Base-by-base conservation (phyloP, 2,329 filamentous ascomycete genomes). In the Xylariaceae sp. region DNA sequence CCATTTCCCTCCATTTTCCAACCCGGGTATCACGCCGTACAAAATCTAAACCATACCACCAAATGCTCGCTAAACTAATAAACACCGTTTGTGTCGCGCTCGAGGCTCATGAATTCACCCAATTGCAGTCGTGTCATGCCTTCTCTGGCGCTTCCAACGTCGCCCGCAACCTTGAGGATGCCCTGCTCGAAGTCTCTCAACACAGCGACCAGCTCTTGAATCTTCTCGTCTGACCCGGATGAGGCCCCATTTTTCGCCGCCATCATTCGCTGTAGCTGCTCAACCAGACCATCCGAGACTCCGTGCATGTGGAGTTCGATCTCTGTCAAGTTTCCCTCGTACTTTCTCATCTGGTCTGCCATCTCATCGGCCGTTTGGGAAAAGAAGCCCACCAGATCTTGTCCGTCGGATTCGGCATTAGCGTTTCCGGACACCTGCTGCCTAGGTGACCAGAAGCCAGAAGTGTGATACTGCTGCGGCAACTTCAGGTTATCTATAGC, bases 281-380 rank as follows among this genome's bases (percentile, higher is more conserved):
- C 81, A 43, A 82, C 79, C 57, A 87, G 76, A 31, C 78, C 82
- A 12, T 79, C 77, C 70, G 88, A 85, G n/a, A 89, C 80, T 7
- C 83, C 82, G 59, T 85, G 79, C 60, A 89, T 76, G 67, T 88
- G 86, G 61, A 81, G 78, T 73, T 89, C 87, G 50, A 89, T 87
- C 68, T 89, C 86, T 52, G 79, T 78, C 53, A 89, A 73, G 60
- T 85, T 86, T 41, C 76, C 75, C 66, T 83, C 81, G 66, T 87
- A 87, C 58, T 76, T 80, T 37, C 78, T 77, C 51, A 88, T 79
- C 49, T 84, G 84, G 16, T 76, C 72, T 14, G 78, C 76, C 78
- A 89, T 86, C 62, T 87, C 86, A 61, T 87, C 84, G 1, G 84
- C 80, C 17, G 85, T 81, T 54, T 78, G 78, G 11, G 83, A 87